Base-by-base conservation (phyloP, 1,139 yeast genomes). In the Kodamaea anthophila region DNA sequence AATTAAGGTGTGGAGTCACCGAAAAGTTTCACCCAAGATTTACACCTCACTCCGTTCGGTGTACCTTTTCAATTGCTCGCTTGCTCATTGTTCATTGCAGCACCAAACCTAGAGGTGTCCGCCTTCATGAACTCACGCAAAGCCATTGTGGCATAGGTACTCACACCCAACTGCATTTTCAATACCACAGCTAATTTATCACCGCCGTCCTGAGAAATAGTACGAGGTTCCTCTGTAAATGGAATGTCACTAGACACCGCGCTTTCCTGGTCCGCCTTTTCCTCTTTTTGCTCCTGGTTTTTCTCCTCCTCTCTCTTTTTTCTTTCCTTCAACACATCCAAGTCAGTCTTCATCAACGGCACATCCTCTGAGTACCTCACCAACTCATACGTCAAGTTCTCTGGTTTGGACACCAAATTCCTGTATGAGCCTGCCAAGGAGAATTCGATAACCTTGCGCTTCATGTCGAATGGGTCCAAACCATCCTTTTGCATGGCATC, bases 81-180 rank as follows among this genome's bases (percentile, higher is more conserved):
- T n/a, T 19, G 12, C 14, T 9, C n/a, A n/a, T n/a, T n/a, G n/a
- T 23, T 31, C 40, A 40, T 42, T 9, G 38, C 32, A 3, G 46
- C 53, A 23, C 65, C 49, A 31, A 60, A 53, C 26, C 87, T 74
- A 23, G 86, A 70, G 3, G 94, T 82, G 39, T 85, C 94, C 15
- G 77, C 65, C 52, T 81, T 82, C 94, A 85, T 82, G 33, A 82
- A 74, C 51, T 91, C 98, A 47, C 98, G 71, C 33, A 93, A 61
- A 0, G 96, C 95, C 98, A 93, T 93, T 0, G 99, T 93, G 2
- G 99, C 99, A 55, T 93, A 93, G 5, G 94, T 80, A 27, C 96
- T 82, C 5, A 84, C 78, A 2, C 87, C 93, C 35, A 93, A 65
- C 50, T 79, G 83, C 69, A 93, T 68, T 43, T 71, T 77, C 38